phyloP scores from a whole-genome alignment of 2,329 filamentous ascomycete genomes.

The Botryotinia globosa region DNA sequence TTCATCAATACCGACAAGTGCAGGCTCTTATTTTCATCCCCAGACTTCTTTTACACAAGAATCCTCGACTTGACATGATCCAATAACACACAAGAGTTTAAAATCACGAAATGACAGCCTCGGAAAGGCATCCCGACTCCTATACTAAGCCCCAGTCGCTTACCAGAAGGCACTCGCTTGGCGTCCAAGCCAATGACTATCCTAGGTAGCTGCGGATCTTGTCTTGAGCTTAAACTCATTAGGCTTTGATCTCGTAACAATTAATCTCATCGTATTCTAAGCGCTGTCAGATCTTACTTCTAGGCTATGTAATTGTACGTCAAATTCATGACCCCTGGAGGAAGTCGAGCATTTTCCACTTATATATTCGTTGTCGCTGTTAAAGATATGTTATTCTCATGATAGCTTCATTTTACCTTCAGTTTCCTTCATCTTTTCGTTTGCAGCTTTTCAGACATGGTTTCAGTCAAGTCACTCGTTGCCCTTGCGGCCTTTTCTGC shows the following conservation, averaged over 20 bases:
- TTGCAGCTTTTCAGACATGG: slow-evolving; percentile 11
- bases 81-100: background rate
- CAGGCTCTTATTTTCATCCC: background rate
- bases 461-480: slow-evolving; percentile 22
- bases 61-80: background rate
- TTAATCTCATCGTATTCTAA: background rate
- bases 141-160: background rate
- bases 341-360: no score
- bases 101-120: no score
- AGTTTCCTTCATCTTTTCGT: background rate
- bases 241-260: background rate
- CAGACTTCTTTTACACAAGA: background rate
- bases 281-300: background rate
- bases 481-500: slow-evolving; percentile 27
- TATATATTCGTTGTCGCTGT: background rate
- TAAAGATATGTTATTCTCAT: background rate
- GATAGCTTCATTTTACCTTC: background rate
- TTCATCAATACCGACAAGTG: background rate
- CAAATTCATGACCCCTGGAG: background rate
- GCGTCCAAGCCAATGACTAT: background rate
- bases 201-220: background rate
- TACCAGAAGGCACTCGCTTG: background rate
- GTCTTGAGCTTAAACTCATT: background rate
- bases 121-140: background rate
- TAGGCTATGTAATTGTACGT: background rate